Evolutionary conservation across 306 rosid genomes (phyloP).

Genomic region (Glycyrrhiza uralensis): DNA sequence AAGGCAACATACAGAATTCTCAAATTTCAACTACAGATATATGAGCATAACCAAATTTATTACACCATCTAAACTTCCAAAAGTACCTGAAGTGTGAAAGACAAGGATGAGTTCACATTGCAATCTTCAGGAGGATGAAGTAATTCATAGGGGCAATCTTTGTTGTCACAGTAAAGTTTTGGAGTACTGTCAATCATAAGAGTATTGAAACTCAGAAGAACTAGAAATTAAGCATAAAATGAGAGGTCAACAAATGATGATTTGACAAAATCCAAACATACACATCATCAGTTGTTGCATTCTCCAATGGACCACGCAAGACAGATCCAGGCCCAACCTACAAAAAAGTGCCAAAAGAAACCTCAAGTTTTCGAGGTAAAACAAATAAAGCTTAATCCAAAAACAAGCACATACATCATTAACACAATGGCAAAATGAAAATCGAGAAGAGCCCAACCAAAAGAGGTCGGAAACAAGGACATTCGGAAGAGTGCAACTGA

Average conservation of each 20-base stretch:
- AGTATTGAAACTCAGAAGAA: slow-evolving; percentile 19
- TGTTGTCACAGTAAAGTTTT: slow-evolving; percentile 67
- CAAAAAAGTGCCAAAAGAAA: slow-evolving; percentile 26
- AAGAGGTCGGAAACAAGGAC: not conserved
- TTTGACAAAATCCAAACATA: slow-evolving; percentile 45
- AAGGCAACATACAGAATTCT: slow-evolving; percentile 21
- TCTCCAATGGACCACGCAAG: slow-evolving; percentile 93
- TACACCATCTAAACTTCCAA: slow-evolving; percentile 9
- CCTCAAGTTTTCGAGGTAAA: not conserved
- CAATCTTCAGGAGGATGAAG: slow-evolving; percentile 97
- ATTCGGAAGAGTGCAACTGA: not conserved
- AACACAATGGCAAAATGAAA: not conserved
- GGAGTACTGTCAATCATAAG: slow-evolving; percentile 65
- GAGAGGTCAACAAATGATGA: slow-evolving; percentile 20
- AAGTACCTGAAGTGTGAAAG: slow-evolving; percentile 93
- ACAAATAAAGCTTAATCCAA: slow-evolving; percentile 2
- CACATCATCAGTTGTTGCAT: slow-evolving; percentile 73
- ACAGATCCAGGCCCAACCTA: slow-evolving; percentile 97
- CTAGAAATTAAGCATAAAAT: not conserved
- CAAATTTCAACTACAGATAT: slow-evolving; percentile 30
- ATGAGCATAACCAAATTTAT: slow-evolving; percentile 17
- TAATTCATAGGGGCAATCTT: slow-evolving; percentile 77
- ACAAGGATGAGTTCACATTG: slow-evolving; percentile 87
- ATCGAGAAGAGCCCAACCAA: slow-evolving; percentile 10
- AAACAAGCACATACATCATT: not conserved